These are phyloP conservation scores for Kregervanrija fluxuum DNA, from an alignment of 805 yeast genomes.

Conservation along the genomic window DNA sequence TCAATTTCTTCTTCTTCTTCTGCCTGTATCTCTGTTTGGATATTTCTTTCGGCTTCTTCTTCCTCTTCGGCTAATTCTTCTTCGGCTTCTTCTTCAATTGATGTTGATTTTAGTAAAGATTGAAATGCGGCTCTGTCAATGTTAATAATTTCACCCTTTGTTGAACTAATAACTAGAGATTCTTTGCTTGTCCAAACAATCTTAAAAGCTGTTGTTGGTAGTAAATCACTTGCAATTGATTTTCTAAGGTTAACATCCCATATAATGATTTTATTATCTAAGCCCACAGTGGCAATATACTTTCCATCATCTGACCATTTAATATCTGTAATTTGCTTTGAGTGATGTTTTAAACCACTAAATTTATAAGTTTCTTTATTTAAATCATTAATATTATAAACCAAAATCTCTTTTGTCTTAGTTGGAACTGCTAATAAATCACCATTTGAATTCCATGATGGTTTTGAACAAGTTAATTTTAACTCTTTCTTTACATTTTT, in stretches of 20 bases:
- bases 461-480: constrained; percentile 35
- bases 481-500: constrained; percentile 31
- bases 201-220: constrained; percentile 5
- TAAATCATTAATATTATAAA: constrained; percentile 35
- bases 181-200: constrained; percentile 8
- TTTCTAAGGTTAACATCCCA: constrained; percentile 43
- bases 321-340: constrained; percentile 39
- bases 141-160: constrained; percentile 6
- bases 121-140: constrained; percentile 9
- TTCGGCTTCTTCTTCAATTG: constrained; percentile 12
- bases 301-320: constrained; percentile 57
- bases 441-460: constrained; percentile 70
- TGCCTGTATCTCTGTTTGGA: constrained; percentile 14
- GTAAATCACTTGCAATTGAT: constrained; percentile 14
- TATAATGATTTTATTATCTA: constrained; percentile 43
- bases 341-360: constrained; percentile 19
- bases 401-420: constrained; percentile 37
- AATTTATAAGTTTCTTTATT: constrained; percentile 12
- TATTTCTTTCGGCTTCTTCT: constrained; percentile 13
- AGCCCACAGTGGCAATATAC: constrained; percentile 50
- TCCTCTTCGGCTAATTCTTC: constrained; percentile 9
- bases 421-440: constrained; percentile 63
- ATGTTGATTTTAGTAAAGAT: neutral
- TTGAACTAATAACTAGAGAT: constrained; percentile 8
- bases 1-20: constrained; percentile 10